phyloP scores from a whole-genome alignment of 805 yeast species.

The Komagataella mondaviorum region DNA sequence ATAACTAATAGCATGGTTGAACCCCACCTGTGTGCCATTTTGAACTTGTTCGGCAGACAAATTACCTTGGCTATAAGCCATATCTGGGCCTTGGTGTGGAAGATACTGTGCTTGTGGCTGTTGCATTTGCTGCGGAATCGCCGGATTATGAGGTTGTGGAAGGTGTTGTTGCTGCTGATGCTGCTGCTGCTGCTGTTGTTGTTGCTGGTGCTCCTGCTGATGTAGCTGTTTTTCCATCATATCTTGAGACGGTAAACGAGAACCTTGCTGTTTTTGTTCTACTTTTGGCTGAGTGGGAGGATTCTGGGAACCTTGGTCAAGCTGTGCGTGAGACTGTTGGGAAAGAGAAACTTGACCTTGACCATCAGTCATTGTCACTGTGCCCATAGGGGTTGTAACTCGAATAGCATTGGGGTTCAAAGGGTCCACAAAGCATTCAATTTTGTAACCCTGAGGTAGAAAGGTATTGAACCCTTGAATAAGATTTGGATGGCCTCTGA shows the following conservation, averaged over 20 bases:
- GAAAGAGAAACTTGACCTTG: conserved; percentile 6
- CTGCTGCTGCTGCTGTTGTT: conserved; percentile 7
- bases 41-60: conserved; percentile 9
- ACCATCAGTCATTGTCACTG: conserved; percentile 32
- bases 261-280: conserved; percentile 7
- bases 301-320: background rate
- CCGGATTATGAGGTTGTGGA: conserved; percentile 2
- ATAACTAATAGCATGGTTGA: conserved; percentile 92
- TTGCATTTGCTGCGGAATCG: conserved; percentile 2
- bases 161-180: conserved; percentile 2
- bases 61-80: conserved; percentile 2
- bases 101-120: background rate
- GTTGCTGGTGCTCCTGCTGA: conserved; percentile 6
- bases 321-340: conserved; percentile 5
- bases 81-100: conserved; percentile 4
- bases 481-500: conserved; percentile 84
- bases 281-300: conserved; percentile 2
- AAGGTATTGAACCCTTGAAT: conserved; percentile 97
- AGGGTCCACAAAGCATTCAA: conserved; percentile 83
- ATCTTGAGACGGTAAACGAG: background rate
- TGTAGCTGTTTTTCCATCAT: conserved; percentile 5
- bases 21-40: conserved; percentile 68
- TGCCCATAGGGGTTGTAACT: conserved; percentile 93
- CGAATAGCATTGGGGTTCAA: conserved; percentile 84
- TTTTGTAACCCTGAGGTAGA: conserved; percentile 90